phyloP scores from a whole-genome alignment of 164 flowering plant genomes.

The Brasenia schreberi region DNA sequence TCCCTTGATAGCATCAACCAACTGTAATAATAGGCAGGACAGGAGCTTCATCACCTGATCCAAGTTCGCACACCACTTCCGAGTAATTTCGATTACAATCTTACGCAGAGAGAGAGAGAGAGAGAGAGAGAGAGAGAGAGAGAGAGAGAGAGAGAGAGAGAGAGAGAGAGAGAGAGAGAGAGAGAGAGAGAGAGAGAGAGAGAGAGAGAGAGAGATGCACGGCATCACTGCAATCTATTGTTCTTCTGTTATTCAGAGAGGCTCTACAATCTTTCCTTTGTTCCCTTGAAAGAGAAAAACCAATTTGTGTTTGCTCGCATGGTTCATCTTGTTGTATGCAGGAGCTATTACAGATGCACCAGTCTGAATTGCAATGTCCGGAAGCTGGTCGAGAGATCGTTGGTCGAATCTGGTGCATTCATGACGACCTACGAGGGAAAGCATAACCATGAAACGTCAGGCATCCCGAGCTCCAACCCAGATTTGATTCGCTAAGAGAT shows the following conservation, averaged over 20 bases:
- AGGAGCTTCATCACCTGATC: too few relatives aligned
- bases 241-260: too few relatives aligned
- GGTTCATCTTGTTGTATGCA: background rate
- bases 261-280: background rate
- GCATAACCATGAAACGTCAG: background rate
- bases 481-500: too few relatives aligned
- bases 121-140: background rate
- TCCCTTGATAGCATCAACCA: too few relatives aligned
- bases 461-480: background rate
- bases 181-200: background rate
- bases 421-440: background rate
- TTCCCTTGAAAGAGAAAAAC: background rate
- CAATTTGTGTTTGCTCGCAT: background rate
- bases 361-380: background rate
- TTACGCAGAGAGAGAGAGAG: background rate
- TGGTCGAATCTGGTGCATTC: background rate
- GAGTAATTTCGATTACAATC: too few relatives aligned
- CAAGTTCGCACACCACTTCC: too few relatives aligned
- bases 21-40: too few relatives aligned
- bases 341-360: background rate
- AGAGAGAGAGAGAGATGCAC: too few relatives aligned
- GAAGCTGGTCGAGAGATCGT: background rate
- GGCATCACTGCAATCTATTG: too few relatives aligned
- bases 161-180: background rate
- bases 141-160: background rate